A percentile compares a stretch with the other conserved stretches of the same genome.
These are phyloP conservation scores for Suillus paluster DNA, from an alignment of 768 basidiomycete genomes.

Conservation along the genomic window DNA sequence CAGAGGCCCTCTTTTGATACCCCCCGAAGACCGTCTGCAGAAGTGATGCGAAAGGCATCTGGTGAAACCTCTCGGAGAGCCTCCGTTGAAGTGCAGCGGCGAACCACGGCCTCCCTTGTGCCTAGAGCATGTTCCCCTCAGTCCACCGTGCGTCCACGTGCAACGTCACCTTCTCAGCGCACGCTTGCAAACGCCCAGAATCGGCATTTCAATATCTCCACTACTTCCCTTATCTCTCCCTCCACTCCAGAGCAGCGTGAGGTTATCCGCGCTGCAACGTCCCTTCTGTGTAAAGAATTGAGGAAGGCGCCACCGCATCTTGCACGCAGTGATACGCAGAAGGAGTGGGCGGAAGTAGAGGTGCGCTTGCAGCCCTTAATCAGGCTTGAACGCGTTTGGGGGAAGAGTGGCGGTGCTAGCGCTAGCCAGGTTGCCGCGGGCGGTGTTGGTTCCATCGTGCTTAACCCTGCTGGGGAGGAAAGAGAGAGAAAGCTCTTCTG, in stretches of 20 bases:
- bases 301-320: slow-evolving; percentile 62
- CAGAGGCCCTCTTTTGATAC: slow-evolving; percentile 37
- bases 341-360: slow-evolving; percentile 81
- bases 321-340: slow-evolving; percentile 51
- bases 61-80: slow-evolving; percentile 20
- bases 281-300: slow-evolving; percentile 69
- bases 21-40: slow-evolving; percentile 43
- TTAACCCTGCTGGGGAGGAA: slow-evolving; percentile 67
- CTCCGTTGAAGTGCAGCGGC: slow-evolving; percentile 30
- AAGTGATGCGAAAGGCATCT: slow-evolving; percentile 40
- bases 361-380: slow-evolving; percentile 60
- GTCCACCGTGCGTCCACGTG: slow-evolving; percentile 47
- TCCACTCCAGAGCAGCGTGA: slow-evolving; percentile 67
- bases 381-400: slow-evolving; percentile 79
- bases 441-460: slow-evolving; percentile 37
- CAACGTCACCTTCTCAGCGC: slow-evolving; percentile 51
- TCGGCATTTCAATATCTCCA: slow-evolving; percentile 62
- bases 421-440: slow-evolving; percentile 43
- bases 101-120: slow-evolving; percentile 31
- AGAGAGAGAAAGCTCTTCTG: slow-evolving; percentile 73
- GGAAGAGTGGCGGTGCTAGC: slow-evolving; percentile 56
- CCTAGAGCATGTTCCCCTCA: slow-evolving; percentile 49
- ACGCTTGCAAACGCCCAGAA: slow-evolving; percentile 50
- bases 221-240: slow-evolving; percentile 52
- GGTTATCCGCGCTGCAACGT: slow-evolving; percentile 65